Evolutionary conservation across 2,329 filamentous ascomycete species (phyloP).

Genomic region (Penicillium sp.): DNA sequence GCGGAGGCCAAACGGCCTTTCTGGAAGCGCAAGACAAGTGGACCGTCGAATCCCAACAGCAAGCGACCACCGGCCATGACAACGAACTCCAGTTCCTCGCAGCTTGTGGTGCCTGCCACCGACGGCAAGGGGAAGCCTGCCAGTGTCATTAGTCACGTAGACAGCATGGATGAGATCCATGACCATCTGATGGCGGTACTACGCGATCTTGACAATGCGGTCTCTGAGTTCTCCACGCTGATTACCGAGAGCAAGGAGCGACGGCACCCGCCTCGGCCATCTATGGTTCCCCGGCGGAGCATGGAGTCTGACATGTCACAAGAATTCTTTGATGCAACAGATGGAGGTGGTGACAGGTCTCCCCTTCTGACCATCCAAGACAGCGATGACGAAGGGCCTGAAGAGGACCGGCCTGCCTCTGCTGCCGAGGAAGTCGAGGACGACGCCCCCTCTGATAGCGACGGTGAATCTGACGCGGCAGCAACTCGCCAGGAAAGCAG

Average conservation of each 20-base stretch:
- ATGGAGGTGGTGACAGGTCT: constrained; percentile 55
- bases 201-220: constrained; percentile 77
- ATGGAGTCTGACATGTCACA: constrained; percentile 79
- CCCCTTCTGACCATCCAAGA: constrained; percentile 74
- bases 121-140: constrained; percentile 35
- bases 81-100: constrained; percentile 49
- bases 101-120: constrained; percentile 51
- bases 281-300: constrained; percentile 61
- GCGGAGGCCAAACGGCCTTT: constrained; percentile 68
- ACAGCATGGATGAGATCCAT: constrained; percentile 66
- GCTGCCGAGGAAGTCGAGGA: constrained; percentile 47
- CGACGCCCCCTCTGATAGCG: constrained; percentile 64
- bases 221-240: constrained; percentile 75
- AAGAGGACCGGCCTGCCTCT: constrained; percentile 11
- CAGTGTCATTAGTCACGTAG: constrained; percentile 34
- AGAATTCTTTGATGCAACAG: constrained; percentile 93
- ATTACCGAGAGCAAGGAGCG: constrained; percentile 77
- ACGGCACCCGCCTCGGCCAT: constrained; percentile 56
- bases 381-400: constrained; percentile 65
- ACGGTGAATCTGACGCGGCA: constrained; percentile 48
- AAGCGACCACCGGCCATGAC: constrained; percentile 42
- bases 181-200: constrained; percentile 83
- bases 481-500: constrained; percentile 37
- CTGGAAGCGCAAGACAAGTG: constrained; percentile 85
- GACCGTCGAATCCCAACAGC: constrained; percentile 39